Conservation (phyloP, 208 protist genomes). For the Trichomonas tenax region DNA sequence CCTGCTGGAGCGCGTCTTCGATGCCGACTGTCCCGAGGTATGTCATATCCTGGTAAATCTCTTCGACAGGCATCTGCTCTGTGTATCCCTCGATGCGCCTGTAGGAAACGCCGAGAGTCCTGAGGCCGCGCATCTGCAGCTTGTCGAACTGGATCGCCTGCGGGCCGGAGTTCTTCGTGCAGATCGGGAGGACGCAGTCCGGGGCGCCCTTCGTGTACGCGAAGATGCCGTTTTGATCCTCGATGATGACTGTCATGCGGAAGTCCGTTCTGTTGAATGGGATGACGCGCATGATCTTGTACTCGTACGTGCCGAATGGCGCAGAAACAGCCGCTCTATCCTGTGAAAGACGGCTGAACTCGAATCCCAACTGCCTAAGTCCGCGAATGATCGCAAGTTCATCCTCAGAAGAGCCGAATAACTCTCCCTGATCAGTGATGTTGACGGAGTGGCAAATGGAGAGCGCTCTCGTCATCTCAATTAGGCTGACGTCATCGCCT, state of each 20-base stretch:
- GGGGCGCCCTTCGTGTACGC: not conserved
- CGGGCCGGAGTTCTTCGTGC: not conserved
- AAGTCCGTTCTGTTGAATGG: not conserved
- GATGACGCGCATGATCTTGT: not conserved
- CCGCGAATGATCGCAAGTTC: not conserved
- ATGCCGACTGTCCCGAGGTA: not conserved
- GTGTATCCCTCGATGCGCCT: not conserved
- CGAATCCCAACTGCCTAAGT: not conserved
- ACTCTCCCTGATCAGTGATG: not conserved
- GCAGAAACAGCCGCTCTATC: not conserved
- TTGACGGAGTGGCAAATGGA: not conserved
- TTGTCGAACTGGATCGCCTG: not conserved
- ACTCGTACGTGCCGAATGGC: not conserved
- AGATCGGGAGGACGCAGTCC: not conserved
- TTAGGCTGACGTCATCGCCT: not conserved
- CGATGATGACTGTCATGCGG: not conserved
- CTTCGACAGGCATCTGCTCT: not conserved
- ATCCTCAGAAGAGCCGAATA: not conserved
- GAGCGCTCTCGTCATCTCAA: not conserved
- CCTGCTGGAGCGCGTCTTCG: not conserved
- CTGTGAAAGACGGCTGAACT: not conserved
- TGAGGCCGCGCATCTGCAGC: not conserved
- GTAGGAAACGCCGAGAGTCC: not conserved
- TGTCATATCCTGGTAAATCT: not conserved
- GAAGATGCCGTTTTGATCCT: not conserved